Conservation (phyloP, 139 green algal genomes). For the Nannochloris sp. region DNA sequence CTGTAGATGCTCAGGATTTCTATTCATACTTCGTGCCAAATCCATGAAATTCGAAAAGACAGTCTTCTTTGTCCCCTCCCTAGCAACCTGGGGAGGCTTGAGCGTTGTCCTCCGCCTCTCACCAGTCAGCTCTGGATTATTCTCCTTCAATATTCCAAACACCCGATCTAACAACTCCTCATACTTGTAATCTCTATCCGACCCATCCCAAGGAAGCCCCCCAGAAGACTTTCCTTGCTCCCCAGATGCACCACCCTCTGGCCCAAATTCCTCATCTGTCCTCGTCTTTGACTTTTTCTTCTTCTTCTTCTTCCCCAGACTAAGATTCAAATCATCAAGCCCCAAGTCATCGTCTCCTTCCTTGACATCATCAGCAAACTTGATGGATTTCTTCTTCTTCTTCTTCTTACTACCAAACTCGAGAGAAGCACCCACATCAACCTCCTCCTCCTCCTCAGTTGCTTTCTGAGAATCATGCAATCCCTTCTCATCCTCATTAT, state of each 20-base stretch:
- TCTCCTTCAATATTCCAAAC: constrained; percentile 89
- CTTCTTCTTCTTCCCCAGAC: constrained; percentile 67
- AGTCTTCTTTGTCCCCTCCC: constrained; percentile 99
- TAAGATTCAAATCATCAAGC: constrained; percentile 23
- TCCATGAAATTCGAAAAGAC: constrained; percentile 99
- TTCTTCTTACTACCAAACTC: constrained; percentile 44
- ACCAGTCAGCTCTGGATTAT: constrained; percentile 96
- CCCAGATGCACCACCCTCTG: constrained; percentile 4
- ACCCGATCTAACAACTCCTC: constrained; percentile 94
- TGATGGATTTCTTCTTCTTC: constrained; percentile 33
- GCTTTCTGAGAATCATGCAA: neutral
- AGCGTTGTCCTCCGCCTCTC: constrained; percentile 89
- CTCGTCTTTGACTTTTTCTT: constrained; percentile 62
- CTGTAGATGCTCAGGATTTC: constrained; percentile 69
- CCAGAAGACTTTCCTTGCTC: constrained; percentile 19
- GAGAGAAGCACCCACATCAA: constrained; percentile 18
- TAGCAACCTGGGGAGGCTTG: constrained; percentile 92
- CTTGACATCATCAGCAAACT: constrained; percentile 11
- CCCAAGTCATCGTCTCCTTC: constrained; percentile 8
- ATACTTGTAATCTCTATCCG: constrained; percentile 93
- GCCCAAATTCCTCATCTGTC: constrained; percentile 23
- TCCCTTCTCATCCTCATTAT: neutral
- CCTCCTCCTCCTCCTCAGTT: constrained; percentile 14
- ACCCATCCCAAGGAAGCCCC: constrained; percentile 75
- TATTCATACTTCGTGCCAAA: constrained; percentile 87